Evolutionary conservation across 2,329 filamentous ascomycete genomes (phyloP).

Genomic region (Zasmidium cellare): DNA sequence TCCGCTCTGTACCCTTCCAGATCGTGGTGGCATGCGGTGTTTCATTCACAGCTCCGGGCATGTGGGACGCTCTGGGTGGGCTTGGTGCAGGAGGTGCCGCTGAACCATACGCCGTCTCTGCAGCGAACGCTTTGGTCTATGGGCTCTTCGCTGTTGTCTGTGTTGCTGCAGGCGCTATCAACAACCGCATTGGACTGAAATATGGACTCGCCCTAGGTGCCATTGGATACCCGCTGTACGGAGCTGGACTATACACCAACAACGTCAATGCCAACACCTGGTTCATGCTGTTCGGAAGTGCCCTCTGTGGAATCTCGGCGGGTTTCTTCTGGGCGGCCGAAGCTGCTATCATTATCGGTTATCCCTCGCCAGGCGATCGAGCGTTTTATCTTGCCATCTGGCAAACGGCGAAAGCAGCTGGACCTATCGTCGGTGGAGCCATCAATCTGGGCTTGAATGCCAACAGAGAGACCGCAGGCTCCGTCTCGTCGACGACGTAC

Average conservation of each 20-base stretch:
- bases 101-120: conserved; percentile 66
- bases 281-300: conserved; percentile 68
- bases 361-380: conserved; percentile 68
- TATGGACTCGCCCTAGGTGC: conserved; percentile 70
- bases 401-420: conserved; percentile 61
- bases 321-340: conserved; percentile 77
- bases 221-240: conserved; percentile 69
- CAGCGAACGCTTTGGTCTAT: conserved; percentile 70
- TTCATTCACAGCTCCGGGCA: conserved; percentile 16
- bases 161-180: conserved; percentile 63
- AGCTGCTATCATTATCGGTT: conserved; percentile 70
- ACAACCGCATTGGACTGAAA: conserved; percentile 69
- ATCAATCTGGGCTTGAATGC: conserved; percentile 70
- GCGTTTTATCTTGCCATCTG: conserved; percentile 69
- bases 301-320: conserved; percentile 69
- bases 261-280: conserved; percentile 69
- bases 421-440: conserved; percentile 70
- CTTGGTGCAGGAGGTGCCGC: conserved; percentile 69
- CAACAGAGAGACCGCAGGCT: conserved; percentile 57
- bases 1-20: conserved; percentile 19
- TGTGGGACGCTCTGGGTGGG: conserved; percentile 61
- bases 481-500: conserved; percentile 69
- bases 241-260: conserved; percentile 70
- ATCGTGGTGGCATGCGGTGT: conserved; percentile 21
- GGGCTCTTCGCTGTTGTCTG: conserved; percentile 72